Base-by-base conservation (phyloP, 1,139 yeast species). In the Diutina sp. region DNA sequence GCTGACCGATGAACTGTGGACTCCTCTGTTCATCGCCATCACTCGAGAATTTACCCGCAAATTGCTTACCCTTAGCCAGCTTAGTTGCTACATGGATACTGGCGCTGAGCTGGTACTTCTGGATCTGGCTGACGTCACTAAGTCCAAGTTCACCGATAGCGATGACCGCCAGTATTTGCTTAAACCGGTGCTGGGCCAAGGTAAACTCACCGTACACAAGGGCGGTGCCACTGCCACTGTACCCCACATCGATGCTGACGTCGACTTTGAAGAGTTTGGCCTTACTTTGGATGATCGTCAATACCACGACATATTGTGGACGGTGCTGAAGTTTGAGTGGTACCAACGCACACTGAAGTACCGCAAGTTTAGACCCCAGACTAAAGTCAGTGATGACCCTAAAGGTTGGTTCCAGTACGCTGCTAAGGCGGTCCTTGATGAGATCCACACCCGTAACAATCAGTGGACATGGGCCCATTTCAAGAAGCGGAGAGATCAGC, bases 391-490 rank as follows among this genome's bases (percentile, higher is more conserved):
- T 55, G 87, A 90, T 55, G 81, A 85, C 61, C 96, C 98, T 0
- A 73, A 69, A 56, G 84, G 80, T 50, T 95, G 99, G 99, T 82
- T 93, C 63, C 70, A 74, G 61, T 95, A 87, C 67, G 87, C 93
- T 2, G 95, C 88, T 0, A 72, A 79, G 35, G 83, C 89, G 18
- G 87, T 93, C 2, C 71, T 82, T 56, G 76, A 82, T 59, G 97
- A 90, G 66, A 85, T 95, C 46, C 96, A 87, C 62, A 93, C 89
- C 60, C 82, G 78, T 63, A 83, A 88, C 64, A 79, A 84, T 61
- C 84, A 81, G 64, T 89, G 97, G 95, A 84, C 90, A 48, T 95
- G 99, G 99, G 95, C 79, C 1, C 80, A 81, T 65, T 83, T 93
- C 62, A 80, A 80, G 56, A 77, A 76, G 58, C 78, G 96, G 64